Conservation (phyloP, 805 yeast genomes). For the Millerozyma acaciae region DNA sequence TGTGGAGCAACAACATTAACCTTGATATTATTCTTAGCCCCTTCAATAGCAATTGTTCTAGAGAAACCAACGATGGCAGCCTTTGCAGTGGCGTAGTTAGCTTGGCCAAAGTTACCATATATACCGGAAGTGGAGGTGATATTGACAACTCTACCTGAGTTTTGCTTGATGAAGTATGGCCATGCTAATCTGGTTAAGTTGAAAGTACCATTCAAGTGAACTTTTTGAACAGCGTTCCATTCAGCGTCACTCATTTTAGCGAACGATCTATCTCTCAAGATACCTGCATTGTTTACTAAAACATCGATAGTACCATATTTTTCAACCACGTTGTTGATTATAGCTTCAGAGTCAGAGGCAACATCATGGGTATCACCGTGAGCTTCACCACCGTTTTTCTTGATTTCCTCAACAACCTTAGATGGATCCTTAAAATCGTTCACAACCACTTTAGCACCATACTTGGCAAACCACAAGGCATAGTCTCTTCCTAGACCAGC, state of each 20-base stretch:
- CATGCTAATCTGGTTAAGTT: conserved; percentile 84
- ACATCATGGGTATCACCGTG: conserved; percentile 83
- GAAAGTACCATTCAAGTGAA: conserved; percentile 80
- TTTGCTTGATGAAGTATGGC: conserved; percentile 81
- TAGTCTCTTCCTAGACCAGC: conserved; percentile 91
- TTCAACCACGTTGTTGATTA: conserved; percentile 72
- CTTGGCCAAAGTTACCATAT: conserved; percentile 96
- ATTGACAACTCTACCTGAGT: conserved; percentile 78
- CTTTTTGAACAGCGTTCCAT: conserved; percentile 77
- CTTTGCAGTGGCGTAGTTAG: conserved; percentile 93
- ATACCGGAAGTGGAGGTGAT: conserved; percentile 95
- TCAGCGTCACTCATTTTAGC: conserved; percentile 77
- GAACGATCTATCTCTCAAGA: conserved; percentile 84
- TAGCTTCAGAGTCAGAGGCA: conserved; percentile 65
- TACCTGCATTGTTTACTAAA: conserved; percentile 91
- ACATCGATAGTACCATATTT: conserved; percentile 82
- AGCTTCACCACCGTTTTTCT: conserved; percentile 70
- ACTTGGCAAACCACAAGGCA: conserved; percentile 77
- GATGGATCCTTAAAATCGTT: conserved; percentile 82
- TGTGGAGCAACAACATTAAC: conserved; percentile 92
- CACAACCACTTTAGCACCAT: conserved; percentile 93
- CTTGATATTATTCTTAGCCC: conserved; percentile 69
- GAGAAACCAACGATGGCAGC: conserved; percentile 83
- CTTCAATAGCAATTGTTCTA: conserved; percentile 86
- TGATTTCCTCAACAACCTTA: conserved; percentile 71